Evolutionary conservation across 805 yeast species (phyloP).

Genomic region (Ogataea salicorniae): DNA sequence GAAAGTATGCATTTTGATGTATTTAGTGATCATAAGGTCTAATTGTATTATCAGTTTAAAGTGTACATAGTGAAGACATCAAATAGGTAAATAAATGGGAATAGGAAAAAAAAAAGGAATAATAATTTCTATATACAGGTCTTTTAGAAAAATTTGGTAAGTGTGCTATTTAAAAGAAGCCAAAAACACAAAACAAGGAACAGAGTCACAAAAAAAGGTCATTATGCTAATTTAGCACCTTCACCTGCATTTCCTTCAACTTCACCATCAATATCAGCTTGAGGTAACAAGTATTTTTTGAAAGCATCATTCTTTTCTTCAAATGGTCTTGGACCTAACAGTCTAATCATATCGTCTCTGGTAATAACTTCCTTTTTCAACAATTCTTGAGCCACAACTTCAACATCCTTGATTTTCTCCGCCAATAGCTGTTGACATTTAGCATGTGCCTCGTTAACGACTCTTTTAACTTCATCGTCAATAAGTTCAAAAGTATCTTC

Average conservation of each 20-base stretch:
- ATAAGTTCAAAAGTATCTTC: constrained; percentile 79
- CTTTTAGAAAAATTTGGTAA: background rate
- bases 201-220: background rate
- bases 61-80: too few relatives aligned
- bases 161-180: background rate
- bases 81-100: too few relatives aligned
- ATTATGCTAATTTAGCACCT: constrained; percentile 16
- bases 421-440: constrained; percentile 64
- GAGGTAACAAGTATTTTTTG: constrained; percentile 52
- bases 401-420: constrained; percentile 72
- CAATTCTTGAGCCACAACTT: constrained; percentile 80
- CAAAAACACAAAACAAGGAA: background rate
- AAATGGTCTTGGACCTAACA: constrained; percentile 89
- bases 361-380: constrained; percentile 85
- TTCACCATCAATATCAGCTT: constrained; percentile 4
- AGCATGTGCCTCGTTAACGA: constrained; percentile 70
- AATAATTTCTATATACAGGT: background rate
- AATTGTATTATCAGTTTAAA: too few relatives aligned
- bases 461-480: constrained; percentile 76
- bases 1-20: too few relatives aligned
- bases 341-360: constrained; percentile 86
- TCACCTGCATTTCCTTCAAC: constrained; percentile 17
- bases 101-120: too few relatives aligned
- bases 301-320: constrained; percentile 88
- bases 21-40: too few relatives aligned